Conservation (phyloP, 805 yeast genomes). For the Yarrowia sp. region DNA sequence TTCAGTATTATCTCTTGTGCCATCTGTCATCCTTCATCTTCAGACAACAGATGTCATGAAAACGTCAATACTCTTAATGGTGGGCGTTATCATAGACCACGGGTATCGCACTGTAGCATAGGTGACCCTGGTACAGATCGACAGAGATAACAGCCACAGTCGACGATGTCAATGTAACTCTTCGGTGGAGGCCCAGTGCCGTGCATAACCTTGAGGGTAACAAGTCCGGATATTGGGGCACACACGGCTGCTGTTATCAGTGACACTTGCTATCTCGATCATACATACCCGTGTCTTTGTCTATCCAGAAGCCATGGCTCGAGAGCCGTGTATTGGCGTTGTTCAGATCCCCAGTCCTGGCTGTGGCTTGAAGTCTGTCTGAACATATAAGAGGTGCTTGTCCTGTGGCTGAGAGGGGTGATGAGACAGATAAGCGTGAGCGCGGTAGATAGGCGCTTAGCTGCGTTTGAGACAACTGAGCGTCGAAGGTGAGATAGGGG, state of each 20-base stretch:
- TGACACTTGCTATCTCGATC: not conserved
- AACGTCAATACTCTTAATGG: not conserved
- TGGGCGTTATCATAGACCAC: not conserved
- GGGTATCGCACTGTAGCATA: not conserved
- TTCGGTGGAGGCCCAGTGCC: conserved; percentile 14
- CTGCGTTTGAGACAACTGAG: too few species aligned
- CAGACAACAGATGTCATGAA: not conserved
- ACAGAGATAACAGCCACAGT: not conserved
- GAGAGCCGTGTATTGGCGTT: not conserved
- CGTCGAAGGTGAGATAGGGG: too few species aligned
- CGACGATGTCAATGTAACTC: conserved; percentile 17
- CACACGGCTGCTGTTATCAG: conserved; percentile 7
- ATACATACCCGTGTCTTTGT: conserved; percentile 1
- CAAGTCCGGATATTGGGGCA: not conserved
- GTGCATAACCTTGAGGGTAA: conserved; percentile 22
- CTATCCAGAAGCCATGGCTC: too few species aligned
- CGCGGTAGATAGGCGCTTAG: not conserved
- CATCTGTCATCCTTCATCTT: too few species aligned
- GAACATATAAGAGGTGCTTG: not conserved
- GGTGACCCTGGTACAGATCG: not conserved
- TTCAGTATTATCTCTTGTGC: too few species aligned
- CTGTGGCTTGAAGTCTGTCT: conserved; percentile 10
- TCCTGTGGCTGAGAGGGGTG: not conserved
- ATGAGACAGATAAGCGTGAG: not conserved
- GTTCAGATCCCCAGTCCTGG: not conserved